phyloP scores from a whole-genome alignment of 495 filamentous ascomycete genomes.

The Thermothielavioides terrestris region DNA sequence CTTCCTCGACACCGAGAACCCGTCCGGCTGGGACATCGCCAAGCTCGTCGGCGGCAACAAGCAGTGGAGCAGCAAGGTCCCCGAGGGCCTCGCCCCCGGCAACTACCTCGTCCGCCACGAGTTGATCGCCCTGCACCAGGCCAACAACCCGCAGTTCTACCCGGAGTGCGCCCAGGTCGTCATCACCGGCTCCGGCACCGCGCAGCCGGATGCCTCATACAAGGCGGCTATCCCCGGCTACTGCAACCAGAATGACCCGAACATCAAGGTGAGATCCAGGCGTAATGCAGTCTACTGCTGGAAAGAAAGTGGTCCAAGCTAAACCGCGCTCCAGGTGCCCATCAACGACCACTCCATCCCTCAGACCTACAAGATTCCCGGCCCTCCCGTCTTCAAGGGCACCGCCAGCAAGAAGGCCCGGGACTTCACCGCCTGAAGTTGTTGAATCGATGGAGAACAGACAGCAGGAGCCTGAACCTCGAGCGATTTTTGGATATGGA shows the following conservation, averaged over 20 bases:
- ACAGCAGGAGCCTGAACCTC: too few relatives aligned
- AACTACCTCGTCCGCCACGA: slow-evolving; percentile 55
- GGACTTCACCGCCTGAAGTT: background rate
- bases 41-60: slow-evolving; percentile 3
- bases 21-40: slow-evolving; percentile 1
- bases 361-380: slow-evolving; percentile 5
- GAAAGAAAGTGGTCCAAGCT: background rate
- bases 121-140: slow-evolving; percentile 52
- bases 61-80: slow-evolving; percentile 45
- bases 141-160: slow-evolving; percentile 53
- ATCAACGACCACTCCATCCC: slow-evolving; percentile 7
- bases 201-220: slow-evolving; percentile 32
- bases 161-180: slow-evolving; percentile 50
- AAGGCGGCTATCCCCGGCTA: slow-evolving; percentile 42
- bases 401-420: background rate
- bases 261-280: slow-evolving; percentile 43
- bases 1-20: background rate
- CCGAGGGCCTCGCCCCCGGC: slow-evolving; percentile 40
- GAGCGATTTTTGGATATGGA: too few relatives aligned
- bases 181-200: slow-evolving; percentile 43
- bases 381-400: slow-evolving; percentile 3
- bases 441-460: background rate
- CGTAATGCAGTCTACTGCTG: background rate
- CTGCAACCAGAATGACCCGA: slow-evolving; percentile 42
- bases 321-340: background rate